Conservation (phyloP, 1,284 basidiomycete species). For the Cryptococcus wingfieldii region DNA sequence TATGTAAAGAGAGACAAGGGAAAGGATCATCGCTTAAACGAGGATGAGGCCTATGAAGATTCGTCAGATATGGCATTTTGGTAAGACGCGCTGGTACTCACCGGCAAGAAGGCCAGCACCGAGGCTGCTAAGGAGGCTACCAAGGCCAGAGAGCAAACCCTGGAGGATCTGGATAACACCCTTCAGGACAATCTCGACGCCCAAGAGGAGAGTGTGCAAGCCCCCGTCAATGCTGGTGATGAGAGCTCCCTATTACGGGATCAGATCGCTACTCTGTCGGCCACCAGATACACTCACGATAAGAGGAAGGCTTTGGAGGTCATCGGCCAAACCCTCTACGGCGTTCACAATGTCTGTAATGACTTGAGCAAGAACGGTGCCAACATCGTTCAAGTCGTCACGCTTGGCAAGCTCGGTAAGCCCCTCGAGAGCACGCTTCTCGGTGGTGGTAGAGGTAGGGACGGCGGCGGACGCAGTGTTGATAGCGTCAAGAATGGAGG, state of each 20-base stretch:
- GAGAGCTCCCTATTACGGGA: conserved; percentile 9
- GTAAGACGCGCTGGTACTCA: background rate
- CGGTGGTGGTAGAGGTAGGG: background rate
- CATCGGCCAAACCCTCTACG: conserved; percentile 13
- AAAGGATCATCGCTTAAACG: background rate
- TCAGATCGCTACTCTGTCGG: background rate
- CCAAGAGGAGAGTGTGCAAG: conserved; percentile 13
- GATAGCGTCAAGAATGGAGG: conserved; percentile 7
- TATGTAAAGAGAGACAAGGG: too few species aligned
- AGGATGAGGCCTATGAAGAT: background rate
- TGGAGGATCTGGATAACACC: conserved; percentile 14
- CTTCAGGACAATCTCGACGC: conserved; percentile 10
- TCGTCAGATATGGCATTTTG: background rate
- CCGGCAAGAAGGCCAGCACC: conserved; percentile 16
- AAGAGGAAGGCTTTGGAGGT: conserved; percentile 12
- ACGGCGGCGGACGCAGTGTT: conserved; percentile 1
- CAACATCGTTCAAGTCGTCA: conserved; percentile 15
- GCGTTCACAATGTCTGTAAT: conserved; percentile 18
- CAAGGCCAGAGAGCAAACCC: conserved; percentile 12
- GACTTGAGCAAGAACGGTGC: conserved; percentile 13
- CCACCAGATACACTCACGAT: conserved; percentile 16
- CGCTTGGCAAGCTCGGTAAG: conserved; percentile 4
- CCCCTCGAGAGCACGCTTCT: background rate
- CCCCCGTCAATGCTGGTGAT: conserved; percentile 14
- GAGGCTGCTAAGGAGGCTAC: conserved; percentile 9